Conservation (phyloP, 805 yeast species). For the Maudiozyma pseudohumilis region DNA sequence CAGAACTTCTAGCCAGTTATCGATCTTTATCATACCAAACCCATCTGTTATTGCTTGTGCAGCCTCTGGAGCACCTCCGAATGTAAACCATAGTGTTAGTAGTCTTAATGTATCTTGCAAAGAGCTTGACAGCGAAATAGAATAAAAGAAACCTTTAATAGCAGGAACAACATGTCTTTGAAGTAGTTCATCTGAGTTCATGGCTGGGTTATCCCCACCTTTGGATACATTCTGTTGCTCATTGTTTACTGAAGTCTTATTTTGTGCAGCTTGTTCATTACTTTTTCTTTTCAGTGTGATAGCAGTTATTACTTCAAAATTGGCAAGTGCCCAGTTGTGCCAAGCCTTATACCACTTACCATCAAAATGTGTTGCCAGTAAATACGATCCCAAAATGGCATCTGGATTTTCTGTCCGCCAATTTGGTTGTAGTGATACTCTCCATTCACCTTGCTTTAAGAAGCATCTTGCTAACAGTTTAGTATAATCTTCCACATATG, state of each 20-base stretch:
- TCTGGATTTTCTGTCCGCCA: slow-evolving; percentile 78
- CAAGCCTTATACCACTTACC: slow-evolving; percentile 92
- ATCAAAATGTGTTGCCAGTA: slow-evolving; percentile 89
- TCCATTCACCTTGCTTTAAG: slow-evolving; percentile 97
- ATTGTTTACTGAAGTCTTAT: not conserved
- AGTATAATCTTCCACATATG: slow-evolving; percentile 74
- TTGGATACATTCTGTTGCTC: slow-evolving; percentile 5
- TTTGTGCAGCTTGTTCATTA: slow-evolving; percentile 4
- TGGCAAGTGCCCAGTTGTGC: slow-evolving; percentile 98
- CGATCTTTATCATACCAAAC: slow-evolving; percentile 73
- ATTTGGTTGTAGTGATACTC: slow-evolving; percentile 59
- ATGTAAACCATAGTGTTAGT: slow-evolving; percentile 85
- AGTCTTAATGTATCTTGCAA: slow-evolving; percentile 82
- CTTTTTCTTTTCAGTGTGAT: slow-evolving; percentile 22
- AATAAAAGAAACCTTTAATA: slow-evolving; percentile 84
- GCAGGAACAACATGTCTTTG: slow-evolving; percentile 89
- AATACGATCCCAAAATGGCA: slow-evolving; percentile 81
- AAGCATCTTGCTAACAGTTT: slow-evolving; percentile 83
- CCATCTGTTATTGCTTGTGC: slow-evolving; percentile 83
- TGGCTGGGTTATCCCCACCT: slow-evolving; percentile 18
- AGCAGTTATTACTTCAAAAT: slow-evolving; percentile 80
- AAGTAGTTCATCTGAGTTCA: slow-evolving; percentile 43
- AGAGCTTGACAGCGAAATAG: slow-evolving; percentile 79
- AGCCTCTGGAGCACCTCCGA: slow-evolving; percentile 84
- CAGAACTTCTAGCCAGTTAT: slow-evolving; percentile 85